Evolutionary conservation across 169 alveolate genomes (phyloP), one percentile per base, ranked within the genome.

Genomic region (Neospora caninum): DNA sequence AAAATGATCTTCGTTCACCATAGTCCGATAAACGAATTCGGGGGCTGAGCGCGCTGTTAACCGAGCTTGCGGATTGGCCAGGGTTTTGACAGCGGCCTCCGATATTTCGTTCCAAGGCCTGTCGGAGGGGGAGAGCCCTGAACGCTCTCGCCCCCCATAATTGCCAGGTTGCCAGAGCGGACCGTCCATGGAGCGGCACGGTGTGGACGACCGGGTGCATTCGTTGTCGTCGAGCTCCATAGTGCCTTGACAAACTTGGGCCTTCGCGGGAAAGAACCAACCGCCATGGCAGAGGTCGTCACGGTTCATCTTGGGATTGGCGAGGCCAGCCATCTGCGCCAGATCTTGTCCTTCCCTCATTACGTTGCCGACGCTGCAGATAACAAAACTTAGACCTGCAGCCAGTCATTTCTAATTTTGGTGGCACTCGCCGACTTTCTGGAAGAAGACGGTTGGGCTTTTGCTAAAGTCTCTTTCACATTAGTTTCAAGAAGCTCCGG

Each of bases 1-100:
- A 43, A 83, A 92, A 22, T n/a, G n/a, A 67, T 92, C 87, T 36
- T 92, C 87, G 45, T 92, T 80, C 88, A 80, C 92, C 78, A 87
- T 88, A 36, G 94, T 87, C 27, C 92, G 86, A 42, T 83, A 92
- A 58, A 58, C 83, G 45, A 91, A 91, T 78, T 82, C 73, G 31
- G 73, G 73, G n/a, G 1, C 73, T 27, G 73, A 22, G 7, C 20
- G 73, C 20, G n/a, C 31, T 64, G 73, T 29, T 22, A 29, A 64
- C 1, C 73, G 73, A 64, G 58, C 58, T 49, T 49, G 58, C n/a
- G n/a, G n/a, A 49, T 4, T 49, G 58, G 58, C 22, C 58, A 49
- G 58, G 22, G 58, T 49, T 4, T 49, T 49, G 13, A 49, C 58
- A 49, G 13, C 58, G 13, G 58, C 58, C 58, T 49, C 58, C 22